Evolutionary conservation across 441 rosid species (phyloP).

Genomic region (Gossypium trilobum): DNA sequence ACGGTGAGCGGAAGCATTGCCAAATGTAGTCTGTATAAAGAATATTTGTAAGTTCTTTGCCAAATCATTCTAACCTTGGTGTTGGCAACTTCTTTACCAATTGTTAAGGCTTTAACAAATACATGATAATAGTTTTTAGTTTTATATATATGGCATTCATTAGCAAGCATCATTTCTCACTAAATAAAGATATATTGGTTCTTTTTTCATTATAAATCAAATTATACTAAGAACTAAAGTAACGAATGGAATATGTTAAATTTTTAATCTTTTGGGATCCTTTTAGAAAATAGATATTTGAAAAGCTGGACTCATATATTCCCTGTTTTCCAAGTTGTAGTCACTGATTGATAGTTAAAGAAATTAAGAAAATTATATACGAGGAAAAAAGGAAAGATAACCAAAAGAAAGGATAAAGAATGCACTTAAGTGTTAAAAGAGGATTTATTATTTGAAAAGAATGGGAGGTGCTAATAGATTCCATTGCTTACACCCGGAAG

Average conservation of each 20-base stretch:
- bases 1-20: not conserved
- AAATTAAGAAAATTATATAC: not conserved
- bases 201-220: not conserved
- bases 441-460: not conserved
- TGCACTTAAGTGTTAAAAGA: not conserved
- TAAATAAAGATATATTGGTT: not conserved
- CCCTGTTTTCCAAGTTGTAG: too few relatives aligned
- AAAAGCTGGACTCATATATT: not conserved
- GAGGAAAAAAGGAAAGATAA: not conserved
- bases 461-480: slow-evolving; percentile 13
- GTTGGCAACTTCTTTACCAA: not conserved
- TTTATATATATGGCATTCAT: not conserved
- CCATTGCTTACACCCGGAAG: slow-evolving; percentile 10
- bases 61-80: not conserved
- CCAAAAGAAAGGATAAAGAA: not conserved
- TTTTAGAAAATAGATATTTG: not conserved
- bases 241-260: not conserved
- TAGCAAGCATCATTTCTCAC: slow-evolving; percentile 6
- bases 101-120: not conserved
- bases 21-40: not conserved
- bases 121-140: not conserved
- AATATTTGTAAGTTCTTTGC: not conserved
- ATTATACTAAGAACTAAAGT: not conserved
- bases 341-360: not conserved
- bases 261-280: not conserved